These are phyloP conservation scores for Clarireedia homoeocarpa DNA, from an alignment of 2,329 filamentous ascomycete species.

Conservation along the genomic window DNA sequence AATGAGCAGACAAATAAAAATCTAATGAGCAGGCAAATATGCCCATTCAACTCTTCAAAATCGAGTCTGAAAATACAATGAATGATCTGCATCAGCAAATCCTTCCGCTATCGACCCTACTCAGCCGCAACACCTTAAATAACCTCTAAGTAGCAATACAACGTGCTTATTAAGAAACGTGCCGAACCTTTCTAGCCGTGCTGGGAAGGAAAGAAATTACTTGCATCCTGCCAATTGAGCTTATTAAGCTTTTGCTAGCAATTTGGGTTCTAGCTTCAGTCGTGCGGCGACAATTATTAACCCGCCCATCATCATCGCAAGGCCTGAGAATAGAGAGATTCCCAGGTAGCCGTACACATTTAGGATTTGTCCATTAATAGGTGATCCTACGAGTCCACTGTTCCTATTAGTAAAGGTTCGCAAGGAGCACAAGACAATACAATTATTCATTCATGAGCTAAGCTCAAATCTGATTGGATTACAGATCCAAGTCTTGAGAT, in stretches of 20 bases:
- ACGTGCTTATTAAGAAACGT: background rate
- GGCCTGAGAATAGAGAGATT: constrained; percentile 20
- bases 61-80: no score
- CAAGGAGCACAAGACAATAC: no score
- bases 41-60: no score
- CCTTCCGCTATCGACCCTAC: background rate
- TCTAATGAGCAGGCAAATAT: no score
- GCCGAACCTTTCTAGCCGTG: background rate
- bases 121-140: background rate
- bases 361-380: constrained; percentile 20
- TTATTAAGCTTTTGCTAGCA: constrained; percentile 13
- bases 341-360: constrained; percentile 14
- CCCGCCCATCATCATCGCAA: constrained; percentile 17
- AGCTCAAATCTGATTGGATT: no score
- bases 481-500: no score
- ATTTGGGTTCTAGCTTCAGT: constrained; percentile 9
- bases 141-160: background rate
- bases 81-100: no score
- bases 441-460: no score
- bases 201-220: background rate
- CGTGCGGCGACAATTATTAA: constrained; percentile 13
- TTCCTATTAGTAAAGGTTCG: background rate
- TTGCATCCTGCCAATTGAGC: background rate
- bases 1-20: no score
- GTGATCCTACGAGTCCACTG: constrained; percentile 19